Evolutionary conservation across 1,284 basidiomycete species (phyloP).

Genomic region (Ceratobasidium sp.): DNA sequence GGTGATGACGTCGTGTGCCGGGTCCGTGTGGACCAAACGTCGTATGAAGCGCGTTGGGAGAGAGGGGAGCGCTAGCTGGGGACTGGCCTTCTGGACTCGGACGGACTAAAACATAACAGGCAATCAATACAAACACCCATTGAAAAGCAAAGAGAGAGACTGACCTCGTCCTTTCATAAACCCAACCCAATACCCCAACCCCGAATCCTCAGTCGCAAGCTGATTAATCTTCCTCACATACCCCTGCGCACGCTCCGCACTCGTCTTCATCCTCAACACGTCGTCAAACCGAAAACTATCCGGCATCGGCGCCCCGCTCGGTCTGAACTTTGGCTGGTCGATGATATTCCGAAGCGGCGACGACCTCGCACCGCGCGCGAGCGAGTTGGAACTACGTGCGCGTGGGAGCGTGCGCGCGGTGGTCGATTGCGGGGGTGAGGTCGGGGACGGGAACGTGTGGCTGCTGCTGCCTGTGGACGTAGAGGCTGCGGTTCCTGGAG

Average conservation of each 20-base stretch:
- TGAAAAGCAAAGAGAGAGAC: slow-evolving; percentile 51
- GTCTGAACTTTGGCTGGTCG: slow-evolving; percentile 24
- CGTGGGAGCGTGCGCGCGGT: background rate
- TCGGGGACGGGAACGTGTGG: slow-evolving; percentile 11
- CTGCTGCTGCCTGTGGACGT: slow-evolving; percentile 9
- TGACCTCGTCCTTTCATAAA: slow-evolving; percentile 70
- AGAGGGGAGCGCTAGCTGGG: slow-evolving; percentile 53
- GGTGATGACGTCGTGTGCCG: slow-evolving; percentile 49
- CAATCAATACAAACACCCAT: too few species aligned
- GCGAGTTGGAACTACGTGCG: slow-evolving; percentile 28
- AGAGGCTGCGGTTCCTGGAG: background rate
- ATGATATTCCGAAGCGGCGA: slow-evolving; percentile 11
- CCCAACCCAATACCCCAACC: slow-evolving; percentile 80
- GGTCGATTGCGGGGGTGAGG: background rate
- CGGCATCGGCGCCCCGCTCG: slow-evolving; percentile 59
- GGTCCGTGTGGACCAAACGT: slow-evolving; percentile 35
- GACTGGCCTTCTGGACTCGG: slow-evolving; percentile 46
- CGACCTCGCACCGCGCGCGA: slow-evolving; percentile 17
- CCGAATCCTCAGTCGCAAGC: slow-evolving; percentile 76
- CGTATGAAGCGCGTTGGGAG: slow-evolving; percentile 11
- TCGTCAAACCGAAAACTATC: slow-evolving; percentile 81
- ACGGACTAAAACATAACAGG: slow-evolving; percentile 38
- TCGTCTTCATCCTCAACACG: slow-evolving; percentile 69
- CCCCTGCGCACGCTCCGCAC: slow-evolving; percentile 78
- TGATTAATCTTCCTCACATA: slow-evolving; percentile 90